These are phyloP conservation scores for Citeromyces hawaiiensis DNA, from an alignment of 1,139 yeast genomes.

Conservation along the genomic window DNA sequence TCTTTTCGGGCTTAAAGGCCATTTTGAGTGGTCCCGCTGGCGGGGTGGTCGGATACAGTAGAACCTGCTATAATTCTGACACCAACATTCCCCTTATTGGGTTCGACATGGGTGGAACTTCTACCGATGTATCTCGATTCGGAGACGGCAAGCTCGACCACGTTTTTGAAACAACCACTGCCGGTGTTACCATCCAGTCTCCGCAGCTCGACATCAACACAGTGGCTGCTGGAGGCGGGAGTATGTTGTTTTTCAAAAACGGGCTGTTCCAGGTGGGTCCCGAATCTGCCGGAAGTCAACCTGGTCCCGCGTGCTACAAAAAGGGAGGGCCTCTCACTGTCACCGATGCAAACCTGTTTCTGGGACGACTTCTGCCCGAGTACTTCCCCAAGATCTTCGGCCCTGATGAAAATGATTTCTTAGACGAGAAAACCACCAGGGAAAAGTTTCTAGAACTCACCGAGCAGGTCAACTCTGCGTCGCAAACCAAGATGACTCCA, in stretches of 20 bases:
- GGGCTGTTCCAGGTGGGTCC: conserved; percentile 48
- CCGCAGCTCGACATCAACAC: conserved; percentile 47
- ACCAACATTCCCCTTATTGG: conserved; percentile 34
- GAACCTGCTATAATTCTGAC: conserved; percentile 31
- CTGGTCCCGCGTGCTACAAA: conserved; percentile 48
- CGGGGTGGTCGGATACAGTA: conserved; percentile 45
- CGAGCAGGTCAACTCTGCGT: conserved; percentile 24
- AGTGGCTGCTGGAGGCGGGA: conserved; percentile 53
- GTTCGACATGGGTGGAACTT: conserved; percentile 53
- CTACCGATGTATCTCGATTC: conserved; percentile 42
- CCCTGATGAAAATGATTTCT: conserved; percentile 35
- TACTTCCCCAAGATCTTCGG: conserved; percentile 46
- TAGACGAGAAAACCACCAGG: conserved; percentile 27
- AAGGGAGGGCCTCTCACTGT: conserved; percentile 47
- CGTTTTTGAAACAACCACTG: conserved; percentile 41
- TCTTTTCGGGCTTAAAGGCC: conserved; percentile 38
- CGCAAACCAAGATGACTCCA: conserved; percentile 18
- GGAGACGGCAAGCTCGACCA: conserved; percentile 34
- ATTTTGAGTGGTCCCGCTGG: conserved; percentile 53
- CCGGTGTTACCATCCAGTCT: conserved; percentile 41
- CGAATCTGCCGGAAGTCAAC: conserved; percentile 48
- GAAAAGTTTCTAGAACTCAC: conserved; percentile 27
- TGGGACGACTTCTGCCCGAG: conserved; percentile 42
- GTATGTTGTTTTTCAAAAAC: conserved; percentile 35
- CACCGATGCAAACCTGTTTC: conserved; percentile 41